Evolutionary conservation across 805 yeast species (phyloP).

Genomic region (Jamesozyma lodderae): DNA sequence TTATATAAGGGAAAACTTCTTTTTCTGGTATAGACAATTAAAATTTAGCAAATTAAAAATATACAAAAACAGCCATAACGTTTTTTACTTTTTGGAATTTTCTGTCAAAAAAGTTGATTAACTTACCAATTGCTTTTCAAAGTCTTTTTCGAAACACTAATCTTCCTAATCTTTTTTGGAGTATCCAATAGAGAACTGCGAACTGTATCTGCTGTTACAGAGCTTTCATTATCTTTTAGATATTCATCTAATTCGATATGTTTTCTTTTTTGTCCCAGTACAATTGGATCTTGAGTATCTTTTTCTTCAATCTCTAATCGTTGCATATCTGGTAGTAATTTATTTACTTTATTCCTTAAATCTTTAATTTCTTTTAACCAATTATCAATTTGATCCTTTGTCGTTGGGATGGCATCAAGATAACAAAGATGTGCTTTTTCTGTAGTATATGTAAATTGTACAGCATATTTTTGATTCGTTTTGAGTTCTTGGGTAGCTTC

Average conservation of each 20-base stretch:
- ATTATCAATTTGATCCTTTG: constrained; percentile 12
- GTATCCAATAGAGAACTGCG: constrained; percentile 1
- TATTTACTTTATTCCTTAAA: constrained; percentile 6
- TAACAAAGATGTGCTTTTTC: constrained; percentile 16
- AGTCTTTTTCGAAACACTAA: constrained; percentile 28
- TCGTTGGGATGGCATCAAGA: constrained; percentile 12
- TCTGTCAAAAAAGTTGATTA: no score
- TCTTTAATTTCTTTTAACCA: constrained; percentile 16
- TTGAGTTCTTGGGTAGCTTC: constrained; percentile 9
- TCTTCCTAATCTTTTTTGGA: constrained; percentile 22
- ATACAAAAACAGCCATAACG: no score
- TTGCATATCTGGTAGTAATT: constrained; percentile 4
- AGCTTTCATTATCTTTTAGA: constrained; percentile 13
- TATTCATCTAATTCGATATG: constrained; percentile 16
- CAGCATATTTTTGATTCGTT: constrained; percentile 6
- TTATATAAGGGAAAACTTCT: no score
- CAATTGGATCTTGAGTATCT: constrained; percentile 9
- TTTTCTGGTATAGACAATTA: no score
- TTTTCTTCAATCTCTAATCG: constrained; percentile 13
- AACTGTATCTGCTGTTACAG: constrained; percentile 13
- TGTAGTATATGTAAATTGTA: constrained; percentile 16
- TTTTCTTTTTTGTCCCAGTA: constrained; percentile 14
- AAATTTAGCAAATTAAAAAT: no score
- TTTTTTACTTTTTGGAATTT: no score
- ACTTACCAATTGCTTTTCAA: constrained; percentile 24